These are phyloP conservation scores for Rhytidiadelphus loreus DNA, from an alignment of 225 moss, liverwort and hornwort species.

Conservation along the genomic window DNA sequence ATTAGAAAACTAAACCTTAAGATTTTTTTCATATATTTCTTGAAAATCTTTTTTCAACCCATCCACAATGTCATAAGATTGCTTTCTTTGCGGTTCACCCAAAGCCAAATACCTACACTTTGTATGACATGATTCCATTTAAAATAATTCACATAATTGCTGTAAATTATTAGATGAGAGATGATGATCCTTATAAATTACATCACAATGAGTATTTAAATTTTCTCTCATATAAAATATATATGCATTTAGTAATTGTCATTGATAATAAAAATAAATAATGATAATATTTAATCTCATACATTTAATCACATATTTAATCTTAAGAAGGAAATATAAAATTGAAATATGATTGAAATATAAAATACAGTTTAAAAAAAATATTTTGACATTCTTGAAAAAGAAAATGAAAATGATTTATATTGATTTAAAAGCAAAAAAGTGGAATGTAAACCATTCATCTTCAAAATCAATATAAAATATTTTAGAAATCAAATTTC, in stretches of 20 bases:
- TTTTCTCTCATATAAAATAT: background rate
- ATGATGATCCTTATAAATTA: no score
- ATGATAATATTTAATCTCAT: background rate
- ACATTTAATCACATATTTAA: no score
- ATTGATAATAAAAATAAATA: background rate
- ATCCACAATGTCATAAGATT: constrained; percentile 16
- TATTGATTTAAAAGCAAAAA: no score
- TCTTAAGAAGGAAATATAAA: no score
- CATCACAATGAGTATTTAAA: no score
- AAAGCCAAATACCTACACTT: constrained; percentile 40
- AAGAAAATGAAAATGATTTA: no score
- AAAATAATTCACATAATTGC: no score
- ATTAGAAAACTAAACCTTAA: background rate
- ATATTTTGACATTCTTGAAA: no score
- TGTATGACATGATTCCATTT: background rate
- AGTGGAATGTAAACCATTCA: background rate
- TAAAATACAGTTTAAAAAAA: background rate
- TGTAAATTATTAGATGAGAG: no score
- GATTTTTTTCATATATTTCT: constrained; percentile 45
- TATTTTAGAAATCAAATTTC: no score
- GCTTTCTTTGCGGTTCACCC: constrained; percentile 34
- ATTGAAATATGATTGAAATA: background rate
- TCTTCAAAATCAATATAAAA: background rate
- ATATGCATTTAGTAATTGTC: background rate
- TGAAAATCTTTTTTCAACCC: constrained; percentile 31